Conservation (phyloP, 2,329 filamentous ascomycete species). For the Botrytis pseudocinerea region DNA sequence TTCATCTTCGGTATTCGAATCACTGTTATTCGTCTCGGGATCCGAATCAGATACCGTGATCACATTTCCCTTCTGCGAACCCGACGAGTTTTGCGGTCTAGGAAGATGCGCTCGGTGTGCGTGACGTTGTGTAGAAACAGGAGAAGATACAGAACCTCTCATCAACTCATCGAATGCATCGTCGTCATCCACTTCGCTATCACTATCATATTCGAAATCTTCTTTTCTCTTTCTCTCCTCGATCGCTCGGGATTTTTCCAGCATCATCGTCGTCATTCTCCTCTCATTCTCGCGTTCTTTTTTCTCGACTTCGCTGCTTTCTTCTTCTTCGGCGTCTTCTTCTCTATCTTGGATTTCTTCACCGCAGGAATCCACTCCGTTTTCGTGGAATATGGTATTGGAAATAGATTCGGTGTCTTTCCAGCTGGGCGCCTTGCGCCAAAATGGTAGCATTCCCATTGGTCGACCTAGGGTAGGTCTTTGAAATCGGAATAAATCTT, state of each 20-base stretch:
- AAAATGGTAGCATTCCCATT: conserved; percentile 29
- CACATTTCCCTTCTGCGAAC: neutral
- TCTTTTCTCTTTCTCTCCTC: neutral
- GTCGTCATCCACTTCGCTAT: conserved; percentile 21
- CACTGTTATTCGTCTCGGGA: neutral
- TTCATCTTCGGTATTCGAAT: neutral
- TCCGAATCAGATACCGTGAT: conserved; percentile 8
- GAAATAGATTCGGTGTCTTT: neutral
- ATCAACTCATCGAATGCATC: neutral
- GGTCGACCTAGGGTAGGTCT: conserved; percentile 28
- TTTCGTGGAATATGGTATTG: neutral
- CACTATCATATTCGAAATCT: conserved; percentile 20
- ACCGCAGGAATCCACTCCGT: conserved; percentile 2
- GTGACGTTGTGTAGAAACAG: neutral
- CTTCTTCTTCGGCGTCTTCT: neutral
- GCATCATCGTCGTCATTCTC: neutral
- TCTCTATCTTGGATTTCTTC: neutral
- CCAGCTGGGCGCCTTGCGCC: conserved; percentile 13
- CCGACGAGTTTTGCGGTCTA: neutral
- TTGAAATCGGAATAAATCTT: conserved; percentile 26
- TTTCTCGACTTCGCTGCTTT: neutral
- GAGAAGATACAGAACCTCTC: neutral
- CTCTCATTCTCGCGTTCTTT: conserved; percentile 6
- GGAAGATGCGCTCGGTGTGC: neutral
- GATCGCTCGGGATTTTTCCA: neutral